Evolutionary conservation across 164 flowering plant species (phyloP).

Genomic region (Macadamia integrifolia): DNA sequence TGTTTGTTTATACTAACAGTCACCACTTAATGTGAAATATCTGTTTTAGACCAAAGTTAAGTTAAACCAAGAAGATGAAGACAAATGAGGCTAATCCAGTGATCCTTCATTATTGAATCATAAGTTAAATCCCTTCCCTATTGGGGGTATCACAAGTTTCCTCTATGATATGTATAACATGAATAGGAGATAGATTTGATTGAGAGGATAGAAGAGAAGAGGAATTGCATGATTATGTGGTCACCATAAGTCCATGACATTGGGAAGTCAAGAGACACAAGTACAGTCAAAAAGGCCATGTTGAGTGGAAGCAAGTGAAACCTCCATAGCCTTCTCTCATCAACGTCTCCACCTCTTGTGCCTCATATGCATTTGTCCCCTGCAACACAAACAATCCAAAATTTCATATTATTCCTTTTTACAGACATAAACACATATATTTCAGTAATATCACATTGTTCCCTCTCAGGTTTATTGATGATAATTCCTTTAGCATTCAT

Average conservation of each 20-base stretch:
- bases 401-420: no score
- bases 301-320: slow-evolving; percentile 26
- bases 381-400: slow-evolving; percentile 22
- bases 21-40: no score
- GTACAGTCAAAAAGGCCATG: slow-evolving; percentile 30
- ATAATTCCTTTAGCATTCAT: no score
- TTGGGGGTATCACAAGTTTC: not conserved
- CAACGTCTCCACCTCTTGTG: slow-evolving; percentile 37
- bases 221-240: slow-evolving; percentile 14
- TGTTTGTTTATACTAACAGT: no score
- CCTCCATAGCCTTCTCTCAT: slow-evolving; percentile 52
- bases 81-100: no score
- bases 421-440: no score
- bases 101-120: not conserved
- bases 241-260: not conserved
- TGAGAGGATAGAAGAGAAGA: slow-evolving; percentile 3
- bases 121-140: not conserved
- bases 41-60: no score
- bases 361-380: slow-evolving; percentile 43
- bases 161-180: not conserved
- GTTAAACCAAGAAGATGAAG: no score
- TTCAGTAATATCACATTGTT: no score
- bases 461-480: no score
- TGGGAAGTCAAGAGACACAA: slow-evolving; percentile 16
- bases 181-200: slow-evolving; percentile 9